Evolutionary conservation across 805 yeast species (phyloP).

Genomic region (Lipomyces orientalis): DNA sequence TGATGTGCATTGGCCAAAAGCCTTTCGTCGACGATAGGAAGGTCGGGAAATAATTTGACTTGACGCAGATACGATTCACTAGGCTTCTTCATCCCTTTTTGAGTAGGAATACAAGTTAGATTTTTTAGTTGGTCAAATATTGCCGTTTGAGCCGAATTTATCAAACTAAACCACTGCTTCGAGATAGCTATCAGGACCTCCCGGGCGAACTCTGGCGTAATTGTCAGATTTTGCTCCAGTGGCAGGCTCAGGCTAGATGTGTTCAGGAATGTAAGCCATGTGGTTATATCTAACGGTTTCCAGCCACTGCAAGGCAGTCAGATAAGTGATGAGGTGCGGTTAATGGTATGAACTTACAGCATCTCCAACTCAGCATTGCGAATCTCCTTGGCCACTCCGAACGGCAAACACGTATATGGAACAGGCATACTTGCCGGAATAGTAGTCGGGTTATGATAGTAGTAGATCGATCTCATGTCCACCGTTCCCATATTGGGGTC

Average conservation of each 20-base stretch:
- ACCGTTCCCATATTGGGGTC: constrained; percentile 34
- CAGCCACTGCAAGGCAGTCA: constrained; percentile 37
- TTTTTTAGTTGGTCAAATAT: constrained; percentile 31
- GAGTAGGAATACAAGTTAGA: constrained; percentile 47
- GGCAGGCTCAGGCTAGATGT: constrained; percentile 18
- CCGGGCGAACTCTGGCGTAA: constrained; percentile 41
- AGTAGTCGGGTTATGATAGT: constrained; percentile 40
- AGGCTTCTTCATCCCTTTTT: constrained; percentile 47
- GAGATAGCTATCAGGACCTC: constrained; percentile 40
- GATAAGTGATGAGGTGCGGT: neutral
- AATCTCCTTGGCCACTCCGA: constrained; percentile 34
- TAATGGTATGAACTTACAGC: constrained; percentile 21
- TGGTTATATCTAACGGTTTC: constrained; percentile 37
- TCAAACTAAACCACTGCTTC: constrained; percentile 41
- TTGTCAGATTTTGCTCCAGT: constrained; percentile 33
- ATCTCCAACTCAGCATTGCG: constrained; percentile 34
- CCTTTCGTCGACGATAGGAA: constrained; percentile 44
- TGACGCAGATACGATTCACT: constrained; percentile 44
- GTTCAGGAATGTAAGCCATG: constrained; percentile 40
- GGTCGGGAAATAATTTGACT: constrained; percentile 47
- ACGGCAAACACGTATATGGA: constrained; percentile 46
- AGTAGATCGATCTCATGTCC: constrained; percentile 39
- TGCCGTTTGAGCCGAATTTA: constrained; percentile 10
- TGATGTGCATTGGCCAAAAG: constrained; percentile 34
- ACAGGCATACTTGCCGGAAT: constrained; percentile 42